Evolutionary conservation across 208 protist genomes (phyloP), one percentile per base, ranked within the genome.

Genomic region (Trypanosoma vivax): DNA sequence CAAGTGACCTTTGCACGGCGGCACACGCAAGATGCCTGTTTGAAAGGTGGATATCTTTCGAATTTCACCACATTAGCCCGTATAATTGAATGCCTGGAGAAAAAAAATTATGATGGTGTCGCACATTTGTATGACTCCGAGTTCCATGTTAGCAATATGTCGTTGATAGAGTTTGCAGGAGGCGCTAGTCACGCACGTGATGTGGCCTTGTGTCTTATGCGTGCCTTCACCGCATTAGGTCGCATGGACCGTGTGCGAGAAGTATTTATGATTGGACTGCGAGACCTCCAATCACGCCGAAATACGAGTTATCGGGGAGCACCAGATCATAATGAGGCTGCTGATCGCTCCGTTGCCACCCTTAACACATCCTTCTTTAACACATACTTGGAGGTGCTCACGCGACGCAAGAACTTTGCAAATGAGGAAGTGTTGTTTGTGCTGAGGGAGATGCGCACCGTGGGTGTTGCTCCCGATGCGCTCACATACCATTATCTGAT

Each of bases 401-500:
- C 81, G 5, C 45, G 54, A 28, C 80, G 81, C 0, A 78, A 64
- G 24, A 84, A 83, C 35, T 88, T 73, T 53, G 54, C 75, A n/a
- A 34, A 13, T 3, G 63, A 70, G 11, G 81, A 92, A 62, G 76
- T 86, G 1, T 23, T 49, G 2, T 81, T 83, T 60, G 48, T 92
- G 9, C 59, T 89, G 42, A 37, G 73, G 14, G 43, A 62, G 37
- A 92, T 92, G 85, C 59, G 50, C 33, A 46, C 41, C 2, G 45
- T 30, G 7, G 57, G 58, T 3, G 61, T 85, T 6, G 45, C n/a
- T 23, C 55, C 62, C 10, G 66, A 84, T 55, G 76, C 73, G 19
- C 54, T 88, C 21, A 91, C 87, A 16, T 91, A 88, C 40, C 79
- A 91, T 50, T 89, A 88, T 53, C 63, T 94, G 14, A 67, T 90